Evolutionary conservation across 345 rosid genomes (phyloP).

Genomic region (Populus nigra): DNA sequence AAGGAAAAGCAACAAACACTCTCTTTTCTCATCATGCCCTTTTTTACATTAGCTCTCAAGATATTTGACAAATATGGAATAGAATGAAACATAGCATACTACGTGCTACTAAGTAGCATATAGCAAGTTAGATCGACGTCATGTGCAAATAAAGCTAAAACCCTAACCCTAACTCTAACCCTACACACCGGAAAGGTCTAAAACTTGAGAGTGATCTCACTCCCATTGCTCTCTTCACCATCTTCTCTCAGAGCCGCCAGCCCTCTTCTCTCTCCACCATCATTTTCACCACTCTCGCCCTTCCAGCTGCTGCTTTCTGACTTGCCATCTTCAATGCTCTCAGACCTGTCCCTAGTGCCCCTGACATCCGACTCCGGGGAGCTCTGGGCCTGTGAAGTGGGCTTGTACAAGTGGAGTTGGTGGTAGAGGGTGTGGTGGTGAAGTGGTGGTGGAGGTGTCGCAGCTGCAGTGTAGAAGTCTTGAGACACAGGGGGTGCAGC

Average conservation of each 20-base stretch:
- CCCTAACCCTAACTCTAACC: background rate
- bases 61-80: background rate
- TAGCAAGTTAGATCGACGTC: background rate
- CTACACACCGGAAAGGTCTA: slow-evolving; percentile 4
- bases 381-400: slow-evolving; percentile 44
- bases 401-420: slow-evolving; percentile 57
- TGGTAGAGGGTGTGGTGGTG: slow-evolving; percentile 54
- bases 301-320: slow-evolving; percentile 84
- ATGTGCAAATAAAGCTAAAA: background rate
- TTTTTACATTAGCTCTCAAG: background rate
- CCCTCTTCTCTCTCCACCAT: slow-evolving; percentile 59
- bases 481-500: slow-evolving; percentile 53
- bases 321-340: slow-evolving; percentile 83
- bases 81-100: background rate
- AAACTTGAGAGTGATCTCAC: slow-evolving; percentile 88
- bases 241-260: slow-evolving; percentile 67
- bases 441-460: slow-evolving; percentile 37
- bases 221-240: slow-evolving; percentile 74
- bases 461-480: slow-evolving; percentile 59
- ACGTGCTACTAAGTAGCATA: background rate
- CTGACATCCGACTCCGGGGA: slow-evolving; percentile 49
- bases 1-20: too few relatives aligned
- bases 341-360: slow-evolving; percentile 55
- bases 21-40: too few relatives aligned
- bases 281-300: slow-evolving; percentile 54